A percentile compares a stretch with the other conserved stretches of the same genome.
phyloP scores from a whole-genome alignment of 2,329 filamentous ascomycete species.

The Penicillium brasilianum region DNA sequence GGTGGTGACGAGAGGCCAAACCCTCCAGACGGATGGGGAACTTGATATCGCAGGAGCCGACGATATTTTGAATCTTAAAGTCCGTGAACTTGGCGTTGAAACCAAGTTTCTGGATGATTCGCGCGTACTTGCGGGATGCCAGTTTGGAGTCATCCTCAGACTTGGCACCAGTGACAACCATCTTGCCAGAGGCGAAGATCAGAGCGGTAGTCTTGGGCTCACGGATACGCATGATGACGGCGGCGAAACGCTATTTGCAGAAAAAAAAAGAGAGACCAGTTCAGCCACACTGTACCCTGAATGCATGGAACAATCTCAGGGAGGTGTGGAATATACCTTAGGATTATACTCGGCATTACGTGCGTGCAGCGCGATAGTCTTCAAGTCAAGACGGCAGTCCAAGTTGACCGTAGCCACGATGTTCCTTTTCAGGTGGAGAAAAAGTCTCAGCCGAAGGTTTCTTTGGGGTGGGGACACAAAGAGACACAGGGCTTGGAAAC shows the following conservation, averaged over 20 bases:
- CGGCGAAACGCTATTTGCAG: slow-evolving; percentile 84
- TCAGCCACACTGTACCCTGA: slow-evolving; percentile 53
- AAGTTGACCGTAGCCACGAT: slow-evolving; percentile 99
- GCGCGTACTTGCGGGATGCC: slow-evolving; percentile 94
- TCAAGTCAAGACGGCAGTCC: slow-evolving; percentile 94
- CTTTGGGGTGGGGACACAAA: slow-evolving; percentile 15
- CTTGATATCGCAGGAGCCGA: slow-evolving; percentile 98
- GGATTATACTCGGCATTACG: slow-evolving; percentile 99
- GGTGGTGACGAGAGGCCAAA: slow-evolving; percentile 94
- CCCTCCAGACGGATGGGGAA: slow-evolving; percentile 98
- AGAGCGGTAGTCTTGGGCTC: slow-evolving; percentile 98
- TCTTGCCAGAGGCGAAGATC: slow-evolving; percentile 98
- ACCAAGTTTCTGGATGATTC: slow-evolving; percentile 99
- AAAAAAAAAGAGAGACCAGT: slow-evolving; percentile 42
- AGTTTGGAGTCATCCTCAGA: slow-evolving; percentile 98
- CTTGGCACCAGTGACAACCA: slow-evolving; percentile 98
- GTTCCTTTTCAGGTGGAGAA: slow-evolving; percentile 69
- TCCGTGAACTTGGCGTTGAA: slow-evolving; percentile 99
- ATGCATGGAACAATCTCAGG: slow-evolving; percentile 34
- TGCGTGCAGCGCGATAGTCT: slow-evolving; percentile 97
- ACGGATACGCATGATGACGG: slow-evolving; percentile 99
- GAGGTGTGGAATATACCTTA: slow-evolving; percentile 69
- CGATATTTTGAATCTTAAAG: slow-evolving; percentile 99
- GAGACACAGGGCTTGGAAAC: slow-evolving; percentile 42
- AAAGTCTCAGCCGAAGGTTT: slow-evolving; percentile 54